Evolutionary conservation across 352 stramenopile genomes (phyloP), one percentile per base, ranked within the genome.

Genomic region (Vaucheria bursata): DNA sequence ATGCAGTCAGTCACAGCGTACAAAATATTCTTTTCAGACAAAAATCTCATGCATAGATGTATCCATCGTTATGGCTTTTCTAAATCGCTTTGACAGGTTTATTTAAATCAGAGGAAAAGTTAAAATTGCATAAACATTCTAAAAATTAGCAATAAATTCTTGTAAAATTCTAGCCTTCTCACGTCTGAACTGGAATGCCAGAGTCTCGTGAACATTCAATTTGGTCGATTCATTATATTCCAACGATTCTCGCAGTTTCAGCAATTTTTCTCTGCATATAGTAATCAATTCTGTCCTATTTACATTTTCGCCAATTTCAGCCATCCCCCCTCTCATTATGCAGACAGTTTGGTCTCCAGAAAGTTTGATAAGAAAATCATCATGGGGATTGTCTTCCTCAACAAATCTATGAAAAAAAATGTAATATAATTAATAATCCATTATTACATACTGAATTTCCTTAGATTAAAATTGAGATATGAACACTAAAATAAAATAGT

Each of bases 321-420:
- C 45, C 45, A 25, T 59, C 12, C 45, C 45, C 12, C 45, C 45
- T 18, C 45, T 18, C 5, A 6, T 6, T 12, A 69, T 12, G 4
- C 18, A 29, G 5, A 69, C 59, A 18, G 59, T 8, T 8, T 4
- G 29, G 59, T 29, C 18, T 34, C 4, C 59, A 8, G 59, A 4
- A 18, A 18, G 5, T 8, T 38, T 8, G 5, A 69, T 4, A 18
- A 29, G 6, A 8, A 4, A 69, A 4, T 69, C 59, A 38, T 69
- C 59, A 18, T 69, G 59, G 5, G 5, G 29, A 29, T 69, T 69
- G 59, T 69, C 59, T 34, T 34, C 59, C 59, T 69, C 59, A 18
- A 69, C 18, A 18, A 69, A 69, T 29, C 59, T 69, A 29, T 29
- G 59, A 6, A 29, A 12, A 25, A 59, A 18, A 25, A 18, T 18